Base-by-base conservation (phyloP, 257 asterid species). In the Petrea volubilis region DNA sequence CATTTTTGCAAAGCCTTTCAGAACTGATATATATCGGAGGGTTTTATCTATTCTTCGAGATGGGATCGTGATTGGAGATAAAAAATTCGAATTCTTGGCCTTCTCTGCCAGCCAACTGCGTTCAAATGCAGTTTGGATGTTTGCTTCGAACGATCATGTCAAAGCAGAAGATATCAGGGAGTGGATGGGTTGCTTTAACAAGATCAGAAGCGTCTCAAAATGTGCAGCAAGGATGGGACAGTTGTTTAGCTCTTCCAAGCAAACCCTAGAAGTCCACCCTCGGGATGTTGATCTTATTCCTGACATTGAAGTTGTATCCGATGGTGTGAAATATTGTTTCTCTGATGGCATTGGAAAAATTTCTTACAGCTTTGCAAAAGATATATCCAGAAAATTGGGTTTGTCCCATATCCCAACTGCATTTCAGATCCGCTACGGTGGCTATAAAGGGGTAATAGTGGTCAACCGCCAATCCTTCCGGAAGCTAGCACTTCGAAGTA, bases 141-240 rank as follows among this genome's bases (percentile, higher is more conserved):
- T 94, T 86, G 97, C 98, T 73, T 91, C 99, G 0, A 94, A 91
- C 31, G 88, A 90, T 28, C 56, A 76, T 34, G 60, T 88, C 46
- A 84, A 77, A 84, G 92, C 95, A 12, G 90, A 85, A 31, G 87
- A 86, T 70, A 90, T 94, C 60, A 77, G 98, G 79, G 83, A 86
- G 51, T 94, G 99, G 99, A 94, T 94, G 99, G 98, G 99, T 18
- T 85, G 90, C 77, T 94, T 94, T 77, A 85, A 68, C 60, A 81
- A 85, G 79, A 94, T 94, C 23, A 83, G 93, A 6, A 91, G 92
- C 62, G 74, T 91, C 51, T 85, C 98, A 2, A 94, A 94, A 79
- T 91, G 96, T 74, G 97, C 98, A 28, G 98, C 99, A 11, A 85
- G 99, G 69, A 94, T 94, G 99, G 97, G 99, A 25, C 99, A 91